These are phyloP conservation scores for Astrothelium subdiscretum DNA, from an alignment of 495 filamentous ascomycete species.

Conservation along the genomic window DNA sequence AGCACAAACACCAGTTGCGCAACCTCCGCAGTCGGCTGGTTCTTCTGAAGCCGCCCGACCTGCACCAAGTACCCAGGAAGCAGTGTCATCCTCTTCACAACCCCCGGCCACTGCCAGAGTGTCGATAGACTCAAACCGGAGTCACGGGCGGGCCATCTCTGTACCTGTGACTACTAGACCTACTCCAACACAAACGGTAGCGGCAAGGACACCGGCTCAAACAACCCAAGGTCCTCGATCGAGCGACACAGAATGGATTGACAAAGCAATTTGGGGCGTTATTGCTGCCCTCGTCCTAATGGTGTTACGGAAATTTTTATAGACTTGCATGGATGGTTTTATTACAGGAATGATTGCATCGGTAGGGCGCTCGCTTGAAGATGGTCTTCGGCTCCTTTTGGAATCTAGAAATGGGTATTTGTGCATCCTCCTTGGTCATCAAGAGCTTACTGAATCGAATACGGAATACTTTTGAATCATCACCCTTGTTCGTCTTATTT, in stretches of 20 bases:
- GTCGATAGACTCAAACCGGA: not conserved
- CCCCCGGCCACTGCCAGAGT: not conserved
- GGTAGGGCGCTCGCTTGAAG: not conserved
- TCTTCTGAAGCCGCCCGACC: not conserved
- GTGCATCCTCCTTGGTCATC: not conserved
- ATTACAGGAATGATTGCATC: not conserved
- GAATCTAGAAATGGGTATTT: not conserved
- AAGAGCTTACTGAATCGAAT: not conserved
- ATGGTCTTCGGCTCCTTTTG: not conserved
- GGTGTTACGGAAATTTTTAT: constrained; percentile 34
- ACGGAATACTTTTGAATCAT: not conserved
- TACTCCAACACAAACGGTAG: constrained; percentile 2
- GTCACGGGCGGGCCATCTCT: not conserved
- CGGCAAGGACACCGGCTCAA: not conserved
- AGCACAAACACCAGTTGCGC: constrained; percentile 3
- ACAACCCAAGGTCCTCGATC: constrained; percentile 4
- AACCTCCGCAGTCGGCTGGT: not conserved
- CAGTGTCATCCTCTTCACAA: not conserved
- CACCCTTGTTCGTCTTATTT: no score
- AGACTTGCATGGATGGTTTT: not conserved
- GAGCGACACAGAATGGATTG: constrained; percentile 44
- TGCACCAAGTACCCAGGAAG: not conserved
- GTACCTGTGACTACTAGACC: constrained; percentile 11
- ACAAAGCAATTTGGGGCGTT: constrained; percentile 44
- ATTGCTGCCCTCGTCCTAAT: constrained; percentile 40